These are phyloP conservation scores for Magnolia kwangsiensis DNA, from an alignment of 164 flowering plant species.

Conservation along the genomic window DNA sequence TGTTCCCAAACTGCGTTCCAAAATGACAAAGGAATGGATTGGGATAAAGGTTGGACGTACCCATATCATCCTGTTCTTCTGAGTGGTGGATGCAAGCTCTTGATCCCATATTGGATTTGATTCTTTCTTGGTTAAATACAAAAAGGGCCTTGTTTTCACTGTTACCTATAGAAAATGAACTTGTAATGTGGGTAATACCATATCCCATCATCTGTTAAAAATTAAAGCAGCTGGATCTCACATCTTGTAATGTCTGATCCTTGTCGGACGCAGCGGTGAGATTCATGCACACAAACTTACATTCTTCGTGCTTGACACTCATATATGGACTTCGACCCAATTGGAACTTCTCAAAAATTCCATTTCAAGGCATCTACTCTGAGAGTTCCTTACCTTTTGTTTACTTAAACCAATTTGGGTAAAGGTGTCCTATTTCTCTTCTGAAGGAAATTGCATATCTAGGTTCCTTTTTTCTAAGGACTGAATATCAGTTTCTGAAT, in stretches of 20 bases:
- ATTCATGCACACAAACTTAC: neutral
- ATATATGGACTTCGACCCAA: too few species aligned
- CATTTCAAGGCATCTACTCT: too few species aligned
- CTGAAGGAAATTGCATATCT: neutral
- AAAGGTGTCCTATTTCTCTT: neutral
- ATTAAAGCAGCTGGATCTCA: neutral
- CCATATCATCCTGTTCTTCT: neutral
- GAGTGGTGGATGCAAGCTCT: neutral
- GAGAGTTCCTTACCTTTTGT: too few species aligned
- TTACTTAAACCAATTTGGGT: neutral
- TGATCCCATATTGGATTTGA: neutral
- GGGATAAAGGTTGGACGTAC: too few species aligned
- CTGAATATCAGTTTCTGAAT: neutral
- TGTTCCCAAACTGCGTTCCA: too few species aligned
- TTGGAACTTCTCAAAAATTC: too few species aligned
- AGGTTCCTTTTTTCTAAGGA: neutral
- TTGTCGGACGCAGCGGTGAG: neutral
- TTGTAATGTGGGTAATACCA: neutral
- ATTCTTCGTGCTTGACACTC: neutral
- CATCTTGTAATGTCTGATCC: neutral
- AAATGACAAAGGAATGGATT: too few species aligned
- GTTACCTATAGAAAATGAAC: neutral
- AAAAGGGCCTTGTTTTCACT: neutral
- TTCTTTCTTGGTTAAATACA: neutral
- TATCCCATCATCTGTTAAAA: neutral